Percentiles rank a stretch among this genome's conserved stretches.
Conservation (phyloP, 352 stramenopile genomes). For the Blastocystis sp. region DNA sequence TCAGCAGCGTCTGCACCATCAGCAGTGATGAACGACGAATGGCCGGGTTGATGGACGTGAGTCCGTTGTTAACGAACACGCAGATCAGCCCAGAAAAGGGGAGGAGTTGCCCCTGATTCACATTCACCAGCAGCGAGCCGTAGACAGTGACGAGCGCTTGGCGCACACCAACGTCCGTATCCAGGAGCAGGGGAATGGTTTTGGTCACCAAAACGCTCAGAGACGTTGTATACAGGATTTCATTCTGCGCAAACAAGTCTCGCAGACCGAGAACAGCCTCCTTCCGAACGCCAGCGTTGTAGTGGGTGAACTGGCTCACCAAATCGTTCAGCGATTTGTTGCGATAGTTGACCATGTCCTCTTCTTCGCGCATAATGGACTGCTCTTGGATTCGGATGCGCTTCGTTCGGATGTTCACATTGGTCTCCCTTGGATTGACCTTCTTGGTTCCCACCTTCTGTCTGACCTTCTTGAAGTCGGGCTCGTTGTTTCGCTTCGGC, state of each 20-base stretch:
- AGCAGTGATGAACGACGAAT: constrained; percentile 41
- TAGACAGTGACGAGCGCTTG: constrained; percentile 54
- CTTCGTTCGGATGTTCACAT: constrained; percentile 58
- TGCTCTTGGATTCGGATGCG: constrained; percentile 60
- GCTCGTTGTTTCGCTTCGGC: constrained; percentile 35
- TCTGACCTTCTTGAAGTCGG: constrained; percentile 51
- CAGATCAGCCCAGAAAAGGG: constrained; percentile 40
- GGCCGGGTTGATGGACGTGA: constrained; percentile 53
- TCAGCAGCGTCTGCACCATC: constrained; percentile 47
- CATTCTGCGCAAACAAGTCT: constrained; percentile 52
- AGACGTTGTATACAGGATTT: constrained; percentile 39
- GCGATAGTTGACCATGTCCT: constrained; percentile 42
- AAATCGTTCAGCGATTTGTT: constrained; percentile 68
- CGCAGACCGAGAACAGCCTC: constrained; percentile 54
- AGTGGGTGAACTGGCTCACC: constrained; percentile 62
- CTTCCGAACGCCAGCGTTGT: constrained; percentile 18
- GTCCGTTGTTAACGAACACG: constrained; percentile 61
- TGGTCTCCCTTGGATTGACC: constrained; percentile 53
- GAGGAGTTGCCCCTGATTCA: not conserved
- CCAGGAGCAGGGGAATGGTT: constrained; percentile 38
- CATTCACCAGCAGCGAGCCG: constrained; percentile 10
- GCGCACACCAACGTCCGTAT: constrained; percentile 23
- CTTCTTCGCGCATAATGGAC: constrained; percentile 47
- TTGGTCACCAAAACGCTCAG: constrained; percentile 55
- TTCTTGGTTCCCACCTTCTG: constrained; percentile 56